Evolutionary conservation across 2,329 filamentous ascomycete genomes (phyloP).

Genomic region (Sporothrix curviconia): DNA sequence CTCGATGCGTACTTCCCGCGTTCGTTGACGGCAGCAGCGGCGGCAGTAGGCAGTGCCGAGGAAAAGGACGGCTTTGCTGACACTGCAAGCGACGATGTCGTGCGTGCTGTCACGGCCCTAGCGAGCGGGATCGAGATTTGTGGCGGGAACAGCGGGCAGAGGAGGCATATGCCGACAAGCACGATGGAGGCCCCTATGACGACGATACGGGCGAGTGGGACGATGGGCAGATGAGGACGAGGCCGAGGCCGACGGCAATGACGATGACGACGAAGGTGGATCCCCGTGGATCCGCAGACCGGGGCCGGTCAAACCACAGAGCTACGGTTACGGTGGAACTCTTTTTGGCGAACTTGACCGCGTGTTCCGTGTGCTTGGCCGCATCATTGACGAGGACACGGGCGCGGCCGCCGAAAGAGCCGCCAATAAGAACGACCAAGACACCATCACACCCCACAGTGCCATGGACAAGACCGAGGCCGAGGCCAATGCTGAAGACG

Average conservation of each 20-base stretch:
- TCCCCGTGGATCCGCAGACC: neutral
- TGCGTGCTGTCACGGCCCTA: conserved; percentile 13
- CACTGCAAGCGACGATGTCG: conserved; percentile 8
- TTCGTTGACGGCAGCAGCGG: conserved; percentile 10
- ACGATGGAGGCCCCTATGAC: neutral
- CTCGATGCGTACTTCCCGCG: conserved; percentile 29
- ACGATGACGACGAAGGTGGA: too few species aligned
- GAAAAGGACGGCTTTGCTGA: neutral
- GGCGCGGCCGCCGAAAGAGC: neutral
- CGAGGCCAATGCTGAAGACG: conserved; percentile 34
- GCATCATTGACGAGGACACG: conserved; percentile 19
- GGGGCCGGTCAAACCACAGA: neutral
- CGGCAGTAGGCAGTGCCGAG: conserved; percentile 18
- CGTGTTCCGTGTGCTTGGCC: conserved; percentile 19
- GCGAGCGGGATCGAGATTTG: conserved; percentile 18
- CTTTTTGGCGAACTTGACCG: conserved; percentile 21
- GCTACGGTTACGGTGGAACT: conserved; percentile 5
- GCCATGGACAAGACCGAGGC: conserved; percentile 19
- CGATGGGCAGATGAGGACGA: neutral
- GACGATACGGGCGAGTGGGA: neutral
- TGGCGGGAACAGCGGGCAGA: conserved; percentile 13
- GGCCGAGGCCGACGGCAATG: neutral
- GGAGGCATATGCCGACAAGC: conserved; percentile 11
- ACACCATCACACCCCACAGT: conserved; percentile 19
- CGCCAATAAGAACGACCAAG: conserved; percentile 23